Base-by-base conservation (phyloP, 1,284 basidiomycete species). In the Melampsora larici-populina region DNA sequence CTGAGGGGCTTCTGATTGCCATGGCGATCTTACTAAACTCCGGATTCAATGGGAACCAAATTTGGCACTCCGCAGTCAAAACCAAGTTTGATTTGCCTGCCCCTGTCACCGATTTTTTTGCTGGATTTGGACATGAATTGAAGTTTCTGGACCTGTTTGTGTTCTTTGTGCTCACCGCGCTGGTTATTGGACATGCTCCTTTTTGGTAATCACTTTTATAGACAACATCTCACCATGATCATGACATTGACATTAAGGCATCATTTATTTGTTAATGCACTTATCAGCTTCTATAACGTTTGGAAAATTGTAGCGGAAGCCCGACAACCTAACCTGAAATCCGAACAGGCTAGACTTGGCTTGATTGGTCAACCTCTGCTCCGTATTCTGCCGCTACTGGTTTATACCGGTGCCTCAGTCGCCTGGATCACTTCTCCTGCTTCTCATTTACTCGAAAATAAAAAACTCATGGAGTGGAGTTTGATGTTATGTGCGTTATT, bases 1-100 rank as follows among this genome's bases (percentile, higher is more conserved):
- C 73, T 18, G 73, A 76, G 51, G 73, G 73, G 15, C 73, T 76
- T 62, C 60, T 76, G 18, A 76, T 76, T 21, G 73, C 73, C 31
- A 76, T 76, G 73, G 49, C 51, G n/a, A 58, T 76, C 36, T 69
- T 76, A 17, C 13, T 69, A 7, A 58, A 21, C 43, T 67, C 73
- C 17, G 73, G 73, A 2, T 76, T 68, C 46, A 58, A 36, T 15
- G 73, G 66, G 24, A 55, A 60, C 62, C 48, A 76, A 58, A n/a
- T 76, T 8, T 76, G 73, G 73, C 58, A 43, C 40, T 40, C 48
- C 29, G 64, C 73, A 15, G 66, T 68, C 8, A 40, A 76, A 60
- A 29, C 55, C 21, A 60, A 31, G 31, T 48, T 68, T 18, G 24
- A n/a, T 6, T 49, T 74, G 29, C 72, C 72, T 29, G 29, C 8